Percentiles rank a stretch among this genome's conserved stretches.
Evolutionary conservation across 352 stramenopile genomes (phyloP).

Genomic region (Phytophthora vignae): DNA sequence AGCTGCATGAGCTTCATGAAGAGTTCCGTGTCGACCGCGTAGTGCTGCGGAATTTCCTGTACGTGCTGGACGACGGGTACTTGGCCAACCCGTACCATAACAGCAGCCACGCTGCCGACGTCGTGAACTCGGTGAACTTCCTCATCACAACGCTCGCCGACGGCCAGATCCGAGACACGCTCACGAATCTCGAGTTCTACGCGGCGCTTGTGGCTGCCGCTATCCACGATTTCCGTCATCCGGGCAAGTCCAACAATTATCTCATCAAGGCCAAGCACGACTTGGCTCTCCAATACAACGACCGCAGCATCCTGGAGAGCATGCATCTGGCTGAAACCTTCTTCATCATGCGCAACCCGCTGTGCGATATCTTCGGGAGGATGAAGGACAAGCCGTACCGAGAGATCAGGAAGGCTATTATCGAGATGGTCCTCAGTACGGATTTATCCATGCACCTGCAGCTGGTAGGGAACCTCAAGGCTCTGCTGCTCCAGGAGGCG

Average conservation of each 20-base stretch:
- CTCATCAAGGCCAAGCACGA: constrained; percentile 82
- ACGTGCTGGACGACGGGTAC: constrained; percentile 79
- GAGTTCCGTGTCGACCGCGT: constrained; percentile 79
- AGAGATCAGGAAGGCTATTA: constrained; percentile 87
- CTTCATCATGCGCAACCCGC: constrained; percentile 74
- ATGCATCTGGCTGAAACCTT: constrained; percentile 91
- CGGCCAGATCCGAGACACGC: not conserved
- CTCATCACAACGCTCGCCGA: constrained; percentile 53
- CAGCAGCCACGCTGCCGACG: constrained; percentile 77
- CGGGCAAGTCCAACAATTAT: constrained; percentile 89
- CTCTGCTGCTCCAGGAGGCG: constrained; percentile 41
- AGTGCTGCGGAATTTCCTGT: constrained; percentile 84
- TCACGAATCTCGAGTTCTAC: not conserved
- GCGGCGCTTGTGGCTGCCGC: constrained; percentile 66
- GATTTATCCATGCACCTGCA: constrained; percentile 87
- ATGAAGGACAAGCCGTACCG: constrained; percentile 83
- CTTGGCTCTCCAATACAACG: constrained; percentile 87
- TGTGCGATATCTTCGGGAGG: constrained; percentile 82
- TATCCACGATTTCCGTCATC: constrained; percentile 87
- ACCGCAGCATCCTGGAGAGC: constrained; percentile 86
- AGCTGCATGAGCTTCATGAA: constrained; percentile 81
- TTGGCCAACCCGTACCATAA: constrained; percentile 85
- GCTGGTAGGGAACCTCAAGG: constrained; percentile 81
- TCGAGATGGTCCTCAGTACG: constrained; percentile 90
- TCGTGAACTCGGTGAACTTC: constrained; percentile 88